Percentiles rank a stretch among this genome's conserved stretches.
Conservation (phyloP, 2,329 filamentous ascomycete species). For the Aspergillus carbonarius region DNA sequence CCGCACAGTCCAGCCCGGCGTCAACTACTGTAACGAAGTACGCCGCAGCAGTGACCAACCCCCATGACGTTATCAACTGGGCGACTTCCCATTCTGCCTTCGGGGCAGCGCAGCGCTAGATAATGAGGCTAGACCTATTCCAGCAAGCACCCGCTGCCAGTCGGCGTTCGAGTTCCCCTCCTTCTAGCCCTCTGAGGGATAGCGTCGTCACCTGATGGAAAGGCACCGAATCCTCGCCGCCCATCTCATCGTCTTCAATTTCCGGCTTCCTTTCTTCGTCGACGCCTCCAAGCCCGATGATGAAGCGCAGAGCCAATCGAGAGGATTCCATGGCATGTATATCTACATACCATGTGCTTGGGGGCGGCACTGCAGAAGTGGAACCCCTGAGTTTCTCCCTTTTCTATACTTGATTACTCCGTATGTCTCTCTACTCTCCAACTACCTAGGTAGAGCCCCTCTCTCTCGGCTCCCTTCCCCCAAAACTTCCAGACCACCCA, state of each 20-base stretch:
- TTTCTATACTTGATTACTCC: not conserved
- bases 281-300: not conserved
- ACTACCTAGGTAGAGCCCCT: no score
- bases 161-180: constrained; percentile 7
- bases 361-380: not conserved
- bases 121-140: constrained; percentile 10
- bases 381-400: not conserved
- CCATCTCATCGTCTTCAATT: not conserved
- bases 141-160: constrained; percentile 13
- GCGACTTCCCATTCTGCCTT: not conserved
- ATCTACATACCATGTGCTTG: not conserved
- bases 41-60: no score
- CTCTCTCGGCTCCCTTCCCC: no score
- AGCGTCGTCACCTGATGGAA: constrained; percentile 10
- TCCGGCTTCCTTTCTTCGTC: not conserved
- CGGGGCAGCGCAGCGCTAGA: constrained; percentile 2
- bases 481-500: not conserved
- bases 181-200: constrained; percentile 2
- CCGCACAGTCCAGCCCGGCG: no score
- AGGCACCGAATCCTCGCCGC: constrained; percentile 5
- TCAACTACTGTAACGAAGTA: no score
- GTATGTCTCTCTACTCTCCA: not conserved
- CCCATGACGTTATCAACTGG: constrained; percentile 20
- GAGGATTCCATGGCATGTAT: not conserved
- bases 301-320: not conserved